Conservation (phyloP, 2,329 filamentous ascomycete species). For the Ascosphaera acerosa region DNA sequence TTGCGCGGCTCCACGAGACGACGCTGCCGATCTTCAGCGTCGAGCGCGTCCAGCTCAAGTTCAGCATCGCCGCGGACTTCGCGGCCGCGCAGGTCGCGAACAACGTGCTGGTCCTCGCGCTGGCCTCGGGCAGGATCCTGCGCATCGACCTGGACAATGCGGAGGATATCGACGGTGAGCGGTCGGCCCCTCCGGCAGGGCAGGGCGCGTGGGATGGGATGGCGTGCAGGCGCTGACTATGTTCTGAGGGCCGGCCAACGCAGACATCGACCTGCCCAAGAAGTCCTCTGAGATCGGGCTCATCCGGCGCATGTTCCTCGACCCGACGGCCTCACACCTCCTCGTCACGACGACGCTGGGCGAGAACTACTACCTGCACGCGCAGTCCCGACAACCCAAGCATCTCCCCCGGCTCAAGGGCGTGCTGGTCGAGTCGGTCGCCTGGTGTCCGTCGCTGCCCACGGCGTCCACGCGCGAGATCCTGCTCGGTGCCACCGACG, state of each 20-base stretch:
- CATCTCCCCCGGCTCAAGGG: slow-evolving; percentile 59
- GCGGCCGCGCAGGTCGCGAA: slow-evolving; percentile 92
- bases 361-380: slow-evolving; percentile 96
- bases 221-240: no score
- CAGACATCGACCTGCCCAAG: slow-evolving; percentile 92
- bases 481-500: slow-evolving; percentile 70
- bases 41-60: slow-evolving; percentile 76
- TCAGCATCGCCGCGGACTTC: slow-evolving; percentile 84
- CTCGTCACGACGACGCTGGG: slow-evolving; percentile 74
- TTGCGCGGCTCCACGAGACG: slow-evolving; percentile 32
- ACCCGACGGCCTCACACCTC: slow-evolving; percentile 85
- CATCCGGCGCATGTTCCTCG: slow-evolving; percentile 89
- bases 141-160: slow-evolving; percentile 85
- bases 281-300: slow-evolving; percentile 74
- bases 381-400: slow-evolving; percentile 72
- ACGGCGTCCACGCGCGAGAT: slow-evolving; percentile 92
- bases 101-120: slow-evolving; percentile 77
- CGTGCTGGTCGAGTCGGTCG: slow-evolving; percentile 65
- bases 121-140: slow-evolving; percentile 77
- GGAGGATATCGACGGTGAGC: slow-evolving; percentile 71
- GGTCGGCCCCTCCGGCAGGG: not conserved
- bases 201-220: not conserved
- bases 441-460: slow-evolving; percentile 83
- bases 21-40: slow-evolving; percentile 80
- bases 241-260: not conserved